phyloP scores from a whole-genome alignment of 169 alveolate genomes.

The Perkinsus marinus region DNA sequence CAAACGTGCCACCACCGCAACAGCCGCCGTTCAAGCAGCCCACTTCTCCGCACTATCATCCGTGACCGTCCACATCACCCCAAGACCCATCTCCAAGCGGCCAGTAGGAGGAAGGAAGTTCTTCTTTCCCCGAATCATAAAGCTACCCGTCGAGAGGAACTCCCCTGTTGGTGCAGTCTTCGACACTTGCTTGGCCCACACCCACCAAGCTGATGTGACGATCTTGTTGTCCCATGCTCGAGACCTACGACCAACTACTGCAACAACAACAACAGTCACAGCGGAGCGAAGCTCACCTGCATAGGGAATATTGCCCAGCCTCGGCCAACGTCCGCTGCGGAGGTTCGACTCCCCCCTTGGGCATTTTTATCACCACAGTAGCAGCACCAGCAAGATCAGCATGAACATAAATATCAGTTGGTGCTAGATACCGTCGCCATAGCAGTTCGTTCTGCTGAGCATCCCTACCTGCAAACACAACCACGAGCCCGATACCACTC shows the following conservation, averaged over 20 bases:
- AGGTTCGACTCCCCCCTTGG: conserved; percentile 38
- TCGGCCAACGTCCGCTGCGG: conserved; percentile 59
- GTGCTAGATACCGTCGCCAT: conserved; percentile 71
- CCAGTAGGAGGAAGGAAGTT: conserved; percentile 66
- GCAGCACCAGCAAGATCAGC: conserved; percentile 96
- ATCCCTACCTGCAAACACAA: conserved; percentile 75
- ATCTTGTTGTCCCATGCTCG: conserved; percentile 84
- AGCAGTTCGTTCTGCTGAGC: conserved; percentile 84
- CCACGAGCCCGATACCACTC: background rate
- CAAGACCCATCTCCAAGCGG: conserved; percentile 83
- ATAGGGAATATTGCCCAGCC: conserved; percentile 32
- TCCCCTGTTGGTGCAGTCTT: conserved; percentile 91
- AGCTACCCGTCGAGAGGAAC: conserved; percentile 69
- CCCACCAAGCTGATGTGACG: conserved; percentile 90
- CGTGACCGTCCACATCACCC: conserved; percentile 42
- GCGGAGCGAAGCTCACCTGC: background rate
- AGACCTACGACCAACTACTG: conserved; percentile 13
- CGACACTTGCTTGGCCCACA: conserved; percentile 80
- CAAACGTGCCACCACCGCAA: background rate
- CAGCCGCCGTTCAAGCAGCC: background rate
- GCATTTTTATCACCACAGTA: conserved; percentile 84
- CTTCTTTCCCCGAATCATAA: conserved; percentile 89
- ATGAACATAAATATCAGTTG: conserved; percentile 80
- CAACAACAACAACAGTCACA: background rate
- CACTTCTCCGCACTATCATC: conserved; percentile 5